Base-by-base conservation (phyloP, 139 green algal species). In the Eudorina sp. region DNA sequence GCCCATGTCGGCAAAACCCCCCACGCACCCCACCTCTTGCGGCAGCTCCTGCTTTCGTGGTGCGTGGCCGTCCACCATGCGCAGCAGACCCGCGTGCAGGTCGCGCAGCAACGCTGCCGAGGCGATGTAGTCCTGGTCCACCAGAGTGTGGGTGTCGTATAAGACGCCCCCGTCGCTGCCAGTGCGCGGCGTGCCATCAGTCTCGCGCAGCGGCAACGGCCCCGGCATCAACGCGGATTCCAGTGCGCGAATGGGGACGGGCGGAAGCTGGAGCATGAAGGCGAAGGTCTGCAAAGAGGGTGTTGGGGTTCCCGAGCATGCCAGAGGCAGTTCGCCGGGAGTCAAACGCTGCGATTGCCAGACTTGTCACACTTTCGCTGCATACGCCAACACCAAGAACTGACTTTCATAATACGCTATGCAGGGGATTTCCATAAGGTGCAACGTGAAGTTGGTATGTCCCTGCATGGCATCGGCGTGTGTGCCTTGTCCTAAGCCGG, bases 151-250 rank as follows among this genome's bases (percentile, higher is more conserved):
- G 40, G 51, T 40, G 23, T 89, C 62, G 51, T 78, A 90, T 31
- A 79, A 41, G 5, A 83, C 51, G 48, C 5, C 34, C 2, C 40
- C 75, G 48, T 68, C 75, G 31, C 6, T 16, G 13, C 36, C 53
- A 0, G 4, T 45, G 38, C 55, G 31, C 55, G 69, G 19, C 1
- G 3, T 87, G 81, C 81, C 81, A 45, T 78, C 64, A 13, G 62
- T 18, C 11, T 68, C 14, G n/a, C 60, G 62, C 51, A 53, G 36
- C 55, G 92, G 85, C 36, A 87, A 74, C 0, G 94, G 94, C 0
- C 93, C 94, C 3, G 95, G 94, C 83, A 86, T 89, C 69, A 98
- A 46, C 0, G 95, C 96, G 3, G 96, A 95, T 68, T 98, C 96
- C 34, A 98, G 85, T 7, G 91, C 84, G 40, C 89, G 86, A 0